phyloP scores from a whole-genome alignment of 768 basidiomycete genomes.

The Dentipellis sp. region DNA sequence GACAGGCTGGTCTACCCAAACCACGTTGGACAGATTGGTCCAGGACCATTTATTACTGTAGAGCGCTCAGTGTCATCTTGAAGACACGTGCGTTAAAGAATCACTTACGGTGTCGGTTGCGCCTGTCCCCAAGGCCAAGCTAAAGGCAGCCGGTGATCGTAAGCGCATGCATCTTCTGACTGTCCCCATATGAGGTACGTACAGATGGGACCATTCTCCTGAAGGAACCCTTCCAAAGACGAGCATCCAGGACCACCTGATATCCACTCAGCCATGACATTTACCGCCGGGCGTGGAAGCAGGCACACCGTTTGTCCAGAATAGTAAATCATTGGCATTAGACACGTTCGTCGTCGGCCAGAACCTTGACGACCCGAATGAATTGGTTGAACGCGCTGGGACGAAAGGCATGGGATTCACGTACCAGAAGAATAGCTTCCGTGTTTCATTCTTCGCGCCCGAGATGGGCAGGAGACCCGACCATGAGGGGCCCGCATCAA shows the following conservation, averaged over 20 bases:
- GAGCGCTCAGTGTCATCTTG: neutral
- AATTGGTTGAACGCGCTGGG: conserved; percentile 5
- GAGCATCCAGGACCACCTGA: conserved; percentile 64
- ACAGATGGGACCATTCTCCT: conserved; percentile 58
- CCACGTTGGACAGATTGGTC: conserved; percentile 65
- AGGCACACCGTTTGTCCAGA: conserved; percentile 26
- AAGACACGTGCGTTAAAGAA: neutral
- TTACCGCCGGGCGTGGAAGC: neutral
- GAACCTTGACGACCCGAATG: conserved; percentile 16
- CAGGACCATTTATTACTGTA: conserved; percentile 44
- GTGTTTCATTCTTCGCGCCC: conserved; percentile 29
- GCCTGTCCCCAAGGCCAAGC: neutral
- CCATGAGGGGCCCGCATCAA: conserved; percentile 27
- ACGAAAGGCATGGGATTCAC: conserved; percentile 6
- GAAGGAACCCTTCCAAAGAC: conserved; percentile 58
- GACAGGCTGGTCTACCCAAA: conserved; percentile 73
- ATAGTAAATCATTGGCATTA: conserved; percentile 20
- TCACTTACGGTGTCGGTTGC: neutral
- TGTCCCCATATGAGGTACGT: conserved; percentile 15
- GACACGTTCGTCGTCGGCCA: conserved; percentile 24
- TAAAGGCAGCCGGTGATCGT: neutral
- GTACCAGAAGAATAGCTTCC: conserved; percentile 28
- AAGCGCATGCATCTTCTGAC: neutral
- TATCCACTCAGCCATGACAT: neutral
- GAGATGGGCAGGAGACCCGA: conserved; percentile 23